phyloP scores from a whole-genome alignment of 306 rosid species.

The Cajanus cajan region DNA sequence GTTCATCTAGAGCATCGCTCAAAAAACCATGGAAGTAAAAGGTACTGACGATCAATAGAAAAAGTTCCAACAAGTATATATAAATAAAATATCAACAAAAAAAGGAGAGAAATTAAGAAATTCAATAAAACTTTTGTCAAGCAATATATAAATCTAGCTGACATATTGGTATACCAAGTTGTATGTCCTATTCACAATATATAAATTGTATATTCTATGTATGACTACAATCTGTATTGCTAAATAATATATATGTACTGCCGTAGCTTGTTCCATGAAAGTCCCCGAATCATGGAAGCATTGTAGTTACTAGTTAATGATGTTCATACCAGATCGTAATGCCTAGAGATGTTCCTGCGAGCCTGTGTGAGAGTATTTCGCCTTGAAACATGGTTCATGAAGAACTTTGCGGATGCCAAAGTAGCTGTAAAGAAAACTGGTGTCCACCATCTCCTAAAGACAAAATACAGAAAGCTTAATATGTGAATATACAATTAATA shows the following conservation, averaged over 20 bases:
- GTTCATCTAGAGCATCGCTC: background rate
- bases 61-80: background rate
- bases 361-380: conserved; percentile 85
- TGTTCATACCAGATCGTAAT: conserved; percentile 73
- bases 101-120: background rate
- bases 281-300: background rate
- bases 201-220: background rate
- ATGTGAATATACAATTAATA: background rate
- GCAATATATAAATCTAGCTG: background rate
- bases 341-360: conserved; percentile 86
- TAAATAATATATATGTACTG: background rate
- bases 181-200: background rate
- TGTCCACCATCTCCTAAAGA: conserved; percentile 90
- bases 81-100: background rate
- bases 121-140: background rate
- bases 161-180: background rate
- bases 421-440: conserved; percentile 75
- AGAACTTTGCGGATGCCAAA: conserved; percentile 71
- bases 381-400: conserved; percentile 68
- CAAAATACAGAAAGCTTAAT: conserved; percentile 4
- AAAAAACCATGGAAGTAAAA: background rate
- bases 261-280: background rate
- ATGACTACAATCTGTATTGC: background rate
- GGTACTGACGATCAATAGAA: background rate
- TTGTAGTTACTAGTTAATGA: background rate